These are phyloP conservation scores for Isabelozyma gotoi DNA, from an alignment of 805 yeast genomes.

Conservation along the genomic window DNA sequence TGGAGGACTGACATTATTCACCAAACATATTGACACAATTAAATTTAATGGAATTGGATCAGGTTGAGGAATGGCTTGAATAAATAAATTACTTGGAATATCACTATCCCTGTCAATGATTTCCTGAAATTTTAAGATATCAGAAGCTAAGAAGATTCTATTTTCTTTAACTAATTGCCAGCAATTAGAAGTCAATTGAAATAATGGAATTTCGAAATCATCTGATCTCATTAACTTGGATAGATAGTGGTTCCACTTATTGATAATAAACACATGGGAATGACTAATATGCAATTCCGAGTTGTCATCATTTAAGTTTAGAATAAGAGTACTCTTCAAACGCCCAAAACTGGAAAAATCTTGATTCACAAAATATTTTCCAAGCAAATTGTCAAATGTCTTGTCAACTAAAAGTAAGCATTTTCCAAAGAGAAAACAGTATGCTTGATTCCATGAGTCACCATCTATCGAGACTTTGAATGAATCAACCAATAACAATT, in stretches of 20 bases:
- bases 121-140: slow-evolving; percentile 36
- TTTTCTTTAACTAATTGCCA: slow-evolving; percentile 43
- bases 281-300: slow-evolving; percentile 45
- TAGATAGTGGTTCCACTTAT: slow-evolving; percentile 43
- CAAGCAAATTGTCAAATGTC: slow-evolving; percentile 28
- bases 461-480: slow-evolving; percentile 45
- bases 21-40: slow-evolving; percentile 42
- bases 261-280: slow-evolving; percentile 24
- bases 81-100: slow-evolving; percentile 38
- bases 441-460: slow-evolving; percentile 37
- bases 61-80: slow-evolving; percentile 40
- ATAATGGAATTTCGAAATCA: slow-evolving; percentile 26
- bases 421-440: slow-evolving; percentile 32
- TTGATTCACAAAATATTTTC: slow-evolving; percentile 36
- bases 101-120: slow-evolving; percentile 37
- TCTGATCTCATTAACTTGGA: slow-evolving; percentile 12
- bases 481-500: slow-evolving; percentile 39
- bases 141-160: slow-evolving; percentile 33
- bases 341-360: slow-evolving; percentile 32
- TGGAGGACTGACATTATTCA: slow-evolving; percentile 22
- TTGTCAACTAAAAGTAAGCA: slow-evolving; percentile 22
- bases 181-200: slow-evolving; percentile 51
- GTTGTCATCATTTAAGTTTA: slow-evolving; percentile 39
- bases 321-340: slow-evolving; percentile 20
- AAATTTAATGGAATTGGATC: slow-evolving; percentile 39